Evolutionary conservation across 495 filamentous ascomycete species (phyloP), one percentile per base, ranked within the genome.

Genomic region (Tuber brumale): DNA sequence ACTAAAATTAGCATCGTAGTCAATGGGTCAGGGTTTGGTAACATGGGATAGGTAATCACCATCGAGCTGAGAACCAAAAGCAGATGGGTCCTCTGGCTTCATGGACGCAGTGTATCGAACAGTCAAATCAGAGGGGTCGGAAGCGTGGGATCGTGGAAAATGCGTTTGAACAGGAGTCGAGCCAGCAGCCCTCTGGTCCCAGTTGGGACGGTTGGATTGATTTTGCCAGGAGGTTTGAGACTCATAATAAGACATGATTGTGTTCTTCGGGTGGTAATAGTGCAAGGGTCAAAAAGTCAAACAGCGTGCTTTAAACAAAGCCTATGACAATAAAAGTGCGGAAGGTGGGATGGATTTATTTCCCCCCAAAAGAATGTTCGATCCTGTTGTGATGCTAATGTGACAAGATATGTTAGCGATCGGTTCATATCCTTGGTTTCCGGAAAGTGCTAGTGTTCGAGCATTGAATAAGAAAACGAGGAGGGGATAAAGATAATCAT

Each of bases 61-160:
- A 87, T 97, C 95, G 84, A 97, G 89, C 85, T 98, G 95, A 79
- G 92, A 90, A 75, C 89, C 86, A 84, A 98, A 98, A 72, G 95
- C 95, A 74, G 89, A 85, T 69, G 88, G 84, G 69, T 97, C 94
- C 78, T 95, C 92, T 75, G 90, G 89, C 72, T 77, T 93, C 92
- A 82, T 91, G 89, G 76, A 89, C 93, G 86, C 88, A 92, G 76
- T 93, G 90, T 83, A 93, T 92, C 95, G 83, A 77, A 69, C 71
- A 75, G 81, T 84, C 83, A 87, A 84, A 85, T 85, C 82, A 70
- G 72, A 75, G 71, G 76, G 73, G n/a, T 76, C 78, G 70, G 78
- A 74, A 57, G 77, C 37, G 70, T 74, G 72, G 71, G 44, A 78
- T 35, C 72, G 71, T 73, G 70, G 44, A 71, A 75, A 74, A 35